phyloP scores from a whole-genome alignment of 371 early-diverging fungal species.

The Syncephalastrum sp. region DNA sequence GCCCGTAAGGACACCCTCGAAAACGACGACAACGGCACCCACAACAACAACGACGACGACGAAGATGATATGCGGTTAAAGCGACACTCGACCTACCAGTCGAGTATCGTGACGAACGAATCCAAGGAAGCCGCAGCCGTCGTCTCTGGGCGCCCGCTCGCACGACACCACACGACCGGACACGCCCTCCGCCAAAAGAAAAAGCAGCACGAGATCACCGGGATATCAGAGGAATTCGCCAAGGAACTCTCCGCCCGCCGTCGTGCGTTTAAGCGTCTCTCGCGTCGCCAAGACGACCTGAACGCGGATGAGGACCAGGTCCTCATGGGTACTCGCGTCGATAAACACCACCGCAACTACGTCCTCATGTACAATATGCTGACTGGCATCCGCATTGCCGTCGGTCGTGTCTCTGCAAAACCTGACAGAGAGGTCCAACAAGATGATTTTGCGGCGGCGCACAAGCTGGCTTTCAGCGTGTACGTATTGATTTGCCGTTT shows the following conservation, averaged over 20 bases:
- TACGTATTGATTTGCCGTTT: conserved; percentile 33
- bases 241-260: conserved; percentile 36
- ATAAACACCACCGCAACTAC: conserved; percentile 69
- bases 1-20: conserved; percentile 1
- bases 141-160: conserved; percentile 11
- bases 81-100: conserved; percentile 11
- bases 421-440: conserved; percentile 63
- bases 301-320: conserved; percentile 48
- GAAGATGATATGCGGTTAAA: conserved; percentile 5
- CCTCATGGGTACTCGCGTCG: conserved; percentile 66
- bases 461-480: conserved; percentile 94
- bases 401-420: conserved; percentile 82
- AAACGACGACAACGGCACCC: neutral
- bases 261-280: conserved; percentile 41
- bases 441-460: conserved; percentile 85
- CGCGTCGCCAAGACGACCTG: conserved; percentile 21
- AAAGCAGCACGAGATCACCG: conserved; percentile 24
- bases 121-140: conserved; percentile 2
- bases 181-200: conserved; percentile 32
- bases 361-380: conserved; percentile 98
- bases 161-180: conserved; percentile 44
- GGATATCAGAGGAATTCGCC: conserved; percentile 43
- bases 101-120: neutral
- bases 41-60: neutral
- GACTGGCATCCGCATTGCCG: conserved; percentile 88